Base-by-base conservation (phyloP, 2,329 filamentous ascomycete genomes). In the Penicillium brasilianum region DNA sequence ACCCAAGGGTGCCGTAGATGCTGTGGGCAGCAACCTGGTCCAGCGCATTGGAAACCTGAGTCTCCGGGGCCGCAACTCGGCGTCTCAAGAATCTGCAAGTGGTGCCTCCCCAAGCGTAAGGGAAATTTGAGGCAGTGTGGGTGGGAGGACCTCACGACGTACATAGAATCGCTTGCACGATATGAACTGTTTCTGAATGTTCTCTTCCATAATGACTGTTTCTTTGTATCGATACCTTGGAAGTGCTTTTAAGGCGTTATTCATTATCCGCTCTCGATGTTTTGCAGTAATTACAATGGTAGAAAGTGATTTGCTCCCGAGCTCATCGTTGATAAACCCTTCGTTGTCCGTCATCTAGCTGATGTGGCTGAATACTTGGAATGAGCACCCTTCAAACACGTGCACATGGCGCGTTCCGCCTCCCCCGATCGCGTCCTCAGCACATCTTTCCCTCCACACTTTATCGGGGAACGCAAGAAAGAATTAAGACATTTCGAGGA, bases 1-100 rank as follows among this genome's bases (percentile, higher is more conserved):
- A 36, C 95, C 95, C 0, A 87, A 93, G 61, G 94, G 93, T 0
- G 94, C 94, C 0, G 93, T 97, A 2, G 94, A 97, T 77, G 93
- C 93, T 0, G 93, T 97, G 0, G 94, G 94, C 0, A 94, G 90
- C 76, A 94, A 93, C 66, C 87, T 97, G 55, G 92, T 96, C 20
- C 90, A 90, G 63, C 85, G 93, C 32, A 95, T 97, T 69, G 92
- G 92, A 7, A 90, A 89, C 59, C 87, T 95, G 64, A 93, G 91
- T 72, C 80, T 96, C 48, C 71, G 78, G 20, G 72, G 71, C 28
- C 72, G 67, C 28, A 75, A 67, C 59, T 71, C 71, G 9, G 64
- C 50, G 13, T 65, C 63, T 13, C 76, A 76, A 52, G 77, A 76
- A 22, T 66, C 71, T 1, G 67, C 74, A 30, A 69, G 61, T 52